A percentile compares a stretch with the other conserved stretches of the same genome.
Evolutionary conservation across 148 eudicot genomes (phyloP).

Genomic region (Polygonum aviculare): DNA sequence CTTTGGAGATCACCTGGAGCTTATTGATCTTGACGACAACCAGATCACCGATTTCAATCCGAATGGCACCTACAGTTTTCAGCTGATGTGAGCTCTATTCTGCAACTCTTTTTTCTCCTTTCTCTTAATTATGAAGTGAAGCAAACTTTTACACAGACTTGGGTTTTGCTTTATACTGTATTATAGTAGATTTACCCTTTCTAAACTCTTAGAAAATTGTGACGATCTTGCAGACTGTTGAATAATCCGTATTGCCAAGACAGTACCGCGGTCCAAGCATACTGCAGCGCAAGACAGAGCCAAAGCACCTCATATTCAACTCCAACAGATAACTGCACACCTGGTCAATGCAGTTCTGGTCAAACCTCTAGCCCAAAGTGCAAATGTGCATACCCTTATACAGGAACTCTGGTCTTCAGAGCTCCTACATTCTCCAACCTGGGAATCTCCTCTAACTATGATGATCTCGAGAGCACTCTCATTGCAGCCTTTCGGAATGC

Average conservation of each 20-base stretch:
- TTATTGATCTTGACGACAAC: slow-evolving; percentile 42
- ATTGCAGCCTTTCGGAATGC: slow-evolving; percentile 9
- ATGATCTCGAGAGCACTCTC: slow-evolving; percentile 28
- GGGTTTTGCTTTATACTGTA: no score
- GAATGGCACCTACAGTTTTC: slow-evolving; percentile 15
- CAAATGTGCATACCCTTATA: slow-evolving; percentile 64
- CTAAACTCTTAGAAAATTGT: background rate
- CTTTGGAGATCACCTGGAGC: slow-evolving; percentile 33
- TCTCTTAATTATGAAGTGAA: background rate
- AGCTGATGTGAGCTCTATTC: slow-evolving; percentile 29
- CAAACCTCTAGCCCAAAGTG: slow-evolving; percentile 63
- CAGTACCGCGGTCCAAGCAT: slow-evolving; percentile 10
- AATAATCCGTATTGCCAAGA: slow-evolving; percentile 44
- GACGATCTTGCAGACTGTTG: slow-evolving; percentile 37
- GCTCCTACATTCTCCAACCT: slow-evolving; percentile 55
- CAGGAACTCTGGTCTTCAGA: slow-evolving; percentile 46
- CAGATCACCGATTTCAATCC: slow-evolving; percentile 16
- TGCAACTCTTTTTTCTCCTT: background rate
- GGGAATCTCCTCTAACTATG: slow-evolving; percentile 22
- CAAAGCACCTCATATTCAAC: slow-evolving; percentile 30
- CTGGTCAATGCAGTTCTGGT: slow-evolving; percentile 27
- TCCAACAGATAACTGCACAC: slow-evolving; percentile 31
- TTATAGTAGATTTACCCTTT: background rate
- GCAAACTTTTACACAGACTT: background rate
- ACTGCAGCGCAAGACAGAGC: slow-evolving; percentile 28